Conservation (phyloP, 805 yeast species). For the Jamesozyma piceae region DNA sequence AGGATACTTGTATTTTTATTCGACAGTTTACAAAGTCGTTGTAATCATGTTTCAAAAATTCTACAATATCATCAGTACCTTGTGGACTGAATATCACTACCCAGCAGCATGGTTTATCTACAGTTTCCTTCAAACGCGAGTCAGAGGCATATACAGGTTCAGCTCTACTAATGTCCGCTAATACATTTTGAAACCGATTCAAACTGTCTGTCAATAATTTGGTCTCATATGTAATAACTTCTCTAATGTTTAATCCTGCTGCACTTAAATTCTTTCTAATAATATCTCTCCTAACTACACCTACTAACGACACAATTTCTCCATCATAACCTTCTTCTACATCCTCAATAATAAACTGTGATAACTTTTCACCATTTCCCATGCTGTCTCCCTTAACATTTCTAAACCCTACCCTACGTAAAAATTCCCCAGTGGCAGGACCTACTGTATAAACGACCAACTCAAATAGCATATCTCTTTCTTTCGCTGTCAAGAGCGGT, state of each 20-base stretch:
- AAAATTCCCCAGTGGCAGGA: conserved; percentile 65
- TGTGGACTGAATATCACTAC: conserved; percentile 86
- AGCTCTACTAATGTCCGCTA: conserved; percentile 8
- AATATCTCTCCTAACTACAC: conserved; percentile 72
- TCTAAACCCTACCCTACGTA: conserved; percentile 52
- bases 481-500: conserved; percentile 11
- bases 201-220: conserved; percentile 40
- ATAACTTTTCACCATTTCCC: conserved; percentile 69
- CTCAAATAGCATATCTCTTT: conserved; percentile 26
- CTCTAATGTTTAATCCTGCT: conserved; percentile 29
- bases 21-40: conserved; percentile 21
- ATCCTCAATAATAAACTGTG: conserved; percentile 49
- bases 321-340: conserved; percentile 3
- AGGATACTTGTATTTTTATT: conserved; percentile 40
- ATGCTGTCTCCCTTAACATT: conserved; percentile 58
- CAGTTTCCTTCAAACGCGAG: background rate
- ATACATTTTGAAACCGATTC: conserved; percentile 27
- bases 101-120: conserved; percentile 38
- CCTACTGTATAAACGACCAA: conserved; percentile 81
- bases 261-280: conserved; percentile 52
- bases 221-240: conserved; percentile 64
- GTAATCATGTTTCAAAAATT: conserved; percentile 28
- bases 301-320: conserved; percentile 65
- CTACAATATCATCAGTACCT: conserved; percentile 60
- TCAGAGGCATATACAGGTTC: background rate